Conservation (phyloP, 2,329 filamentous ascomycete species). For the Alternaria dauci region DNA sequence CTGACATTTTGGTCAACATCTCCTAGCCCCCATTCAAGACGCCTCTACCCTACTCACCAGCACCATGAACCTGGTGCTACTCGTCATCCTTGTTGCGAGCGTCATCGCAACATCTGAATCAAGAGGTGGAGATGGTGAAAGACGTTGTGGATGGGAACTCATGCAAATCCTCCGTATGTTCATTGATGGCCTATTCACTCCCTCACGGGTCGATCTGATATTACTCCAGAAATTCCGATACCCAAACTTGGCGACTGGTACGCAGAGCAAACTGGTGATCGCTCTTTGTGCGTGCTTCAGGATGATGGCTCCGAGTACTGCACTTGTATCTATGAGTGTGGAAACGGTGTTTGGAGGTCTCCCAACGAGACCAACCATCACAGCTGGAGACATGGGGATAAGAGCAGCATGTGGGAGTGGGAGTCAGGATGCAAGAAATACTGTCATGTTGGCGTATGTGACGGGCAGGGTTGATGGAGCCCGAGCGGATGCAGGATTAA, state of each 20-base stretch:
- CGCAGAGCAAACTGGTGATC: slow-evolving; percentile 22
- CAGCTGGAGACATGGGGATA: neutral
- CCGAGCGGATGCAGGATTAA: neutral
- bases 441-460: slow-evolving; percentile 26
- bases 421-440: slow-evolving; percentile 25
- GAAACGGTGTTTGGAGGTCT: slow-evolving; percentile 25
- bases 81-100: neutral
- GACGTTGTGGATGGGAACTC: slow-evolving; percentile 22
- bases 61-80: neutral
- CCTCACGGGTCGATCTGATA: neutral
- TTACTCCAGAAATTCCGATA: slow-evolving; percentile 19
- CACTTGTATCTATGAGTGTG: slow-evolving; percentile 29
- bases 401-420: neutral
- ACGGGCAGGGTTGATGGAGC: slow-evolving; percentile 12
- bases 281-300: slow-evolving; percentile 16
- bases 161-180: slow-evolving; percentile 18
- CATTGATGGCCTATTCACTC: no score
- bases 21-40: neutral
- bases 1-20: neutral
- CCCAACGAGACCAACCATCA: neutral
- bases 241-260: slow-evolving; percentile 18
- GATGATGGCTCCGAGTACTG: slow-evolving; percentile 19
- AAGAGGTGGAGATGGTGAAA: neutral
- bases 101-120: neutral
- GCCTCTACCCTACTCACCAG: neutral